A percentile compares a stretch with the other conserved stretches of the same genome.
Conservation (phyloP, 2,329 filamentous ascomycete species). For the Stachybotrys chartarum region DNA sequence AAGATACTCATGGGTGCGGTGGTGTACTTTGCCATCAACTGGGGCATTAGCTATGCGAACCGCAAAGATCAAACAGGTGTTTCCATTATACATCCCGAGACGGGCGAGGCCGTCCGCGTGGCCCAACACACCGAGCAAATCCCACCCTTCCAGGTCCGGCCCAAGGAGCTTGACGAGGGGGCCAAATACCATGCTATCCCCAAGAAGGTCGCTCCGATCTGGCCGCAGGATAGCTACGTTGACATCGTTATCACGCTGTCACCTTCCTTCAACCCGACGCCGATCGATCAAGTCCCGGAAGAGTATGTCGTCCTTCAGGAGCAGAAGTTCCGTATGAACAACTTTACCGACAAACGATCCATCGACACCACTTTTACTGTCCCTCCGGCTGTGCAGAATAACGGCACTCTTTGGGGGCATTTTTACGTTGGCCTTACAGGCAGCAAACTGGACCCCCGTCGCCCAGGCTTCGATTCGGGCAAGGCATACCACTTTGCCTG, state of each 20-base stretch:
- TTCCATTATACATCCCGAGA: constrained; percentile 38
- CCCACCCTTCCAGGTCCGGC: constrained; percentile 58
- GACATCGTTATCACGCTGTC: constrained; percentile 85
- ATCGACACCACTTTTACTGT: constrained; percentile 72
- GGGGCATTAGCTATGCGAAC: constrained; percentile 46
- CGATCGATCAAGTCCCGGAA: constrained; percentile 56
- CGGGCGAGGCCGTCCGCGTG: constrained; percentile 45
- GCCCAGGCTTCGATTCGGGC: constrained; percentile 62
- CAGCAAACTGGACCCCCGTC: constrained; percentile 66
- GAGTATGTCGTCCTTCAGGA: constrained; percentile 73
- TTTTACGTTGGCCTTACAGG: constrained; percentile 81
- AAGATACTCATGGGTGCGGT: constrained; percentile 45
- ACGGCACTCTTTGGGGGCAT: constrained; percentile 91
- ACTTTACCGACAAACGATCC: constrained; percentile 71
- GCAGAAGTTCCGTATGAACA: constrained; percentile 69
- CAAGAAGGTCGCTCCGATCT: constrained; percentile 74
- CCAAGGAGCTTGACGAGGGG: constrained; percentile 51
- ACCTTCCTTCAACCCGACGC: constrained; percentile 60
- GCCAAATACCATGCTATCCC: constrained; percentile 60
- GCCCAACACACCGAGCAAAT: constrained; percentile 49
- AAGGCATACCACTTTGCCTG: constrained; percentile 79
- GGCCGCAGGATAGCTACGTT: constrained; percentile 69
- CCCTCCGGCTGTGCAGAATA: constrained; percentile 75
- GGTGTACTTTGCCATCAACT: constrained; percentile 53
- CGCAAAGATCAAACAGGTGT: constrained; percentile 40